Conservation (phyloP, 345 rosid genomes). For the Dovyalis caffra region DNA sequence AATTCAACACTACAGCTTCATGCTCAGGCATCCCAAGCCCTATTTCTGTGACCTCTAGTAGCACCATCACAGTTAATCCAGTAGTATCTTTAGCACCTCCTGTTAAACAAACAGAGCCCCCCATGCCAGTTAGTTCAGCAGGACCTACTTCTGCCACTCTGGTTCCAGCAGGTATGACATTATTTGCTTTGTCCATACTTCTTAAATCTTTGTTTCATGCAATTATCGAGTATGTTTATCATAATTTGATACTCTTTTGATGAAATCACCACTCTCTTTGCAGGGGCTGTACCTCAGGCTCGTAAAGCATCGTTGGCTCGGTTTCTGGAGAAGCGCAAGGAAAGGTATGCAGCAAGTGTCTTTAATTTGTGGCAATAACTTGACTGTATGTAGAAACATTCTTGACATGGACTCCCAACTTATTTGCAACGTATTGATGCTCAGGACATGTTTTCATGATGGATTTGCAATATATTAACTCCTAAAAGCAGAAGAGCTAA, state of each 20-base stretch:
- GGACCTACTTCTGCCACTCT: slow-evolving; percentile 17
- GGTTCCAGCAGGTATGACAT: slow-evolving; percentile 43
- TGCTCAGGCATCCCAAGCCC: slow-evolving; percentile 25
- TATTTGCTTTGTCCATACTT: background rate
- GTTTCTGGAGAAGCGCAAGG: slow-evolving; percentile 36
- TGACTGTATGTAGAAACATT: background rate
- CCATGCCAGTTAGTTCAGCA: background rate
- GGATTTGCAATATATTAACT: too few species aligned
- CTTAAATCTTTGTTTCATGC: background rate
- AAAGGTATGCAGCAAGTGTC: slow-evolving; percentile 20
- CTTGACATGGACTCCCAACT: background rate
- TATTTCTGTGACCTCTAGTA: slow-evolving; percentile 22
- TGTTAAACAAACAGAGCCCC: slow-evolving; percentile 14
- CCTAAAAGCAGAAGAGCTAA: too few species aligned
- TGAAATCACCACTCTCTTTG: background rate
- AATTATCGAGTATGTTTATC: background rate
- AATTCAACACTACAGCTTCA: background rate
- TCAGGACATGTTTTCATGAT: background rate
- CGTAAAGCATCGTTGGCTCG: slow-evolving; percentile 34
- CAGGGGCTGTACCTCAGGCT: slow-evolving; percentile 41
- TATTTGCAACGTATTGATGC: background rate
- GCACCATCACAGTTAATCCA: slow-evolving; percentile 14
- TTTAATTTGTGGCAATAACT: slow-evolving; percentile 1
- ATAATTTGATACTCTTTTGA: background rate
- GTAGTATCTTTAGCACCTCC: slow-evolving; percentile 21